A percentile compares a stretch with the other conserved stretches of the same genome.
phyloP scores from a whole-genome alignment of 2,329 filamentous ascomycete genomes.

The Chaetoscypha palmicola region DNA sequence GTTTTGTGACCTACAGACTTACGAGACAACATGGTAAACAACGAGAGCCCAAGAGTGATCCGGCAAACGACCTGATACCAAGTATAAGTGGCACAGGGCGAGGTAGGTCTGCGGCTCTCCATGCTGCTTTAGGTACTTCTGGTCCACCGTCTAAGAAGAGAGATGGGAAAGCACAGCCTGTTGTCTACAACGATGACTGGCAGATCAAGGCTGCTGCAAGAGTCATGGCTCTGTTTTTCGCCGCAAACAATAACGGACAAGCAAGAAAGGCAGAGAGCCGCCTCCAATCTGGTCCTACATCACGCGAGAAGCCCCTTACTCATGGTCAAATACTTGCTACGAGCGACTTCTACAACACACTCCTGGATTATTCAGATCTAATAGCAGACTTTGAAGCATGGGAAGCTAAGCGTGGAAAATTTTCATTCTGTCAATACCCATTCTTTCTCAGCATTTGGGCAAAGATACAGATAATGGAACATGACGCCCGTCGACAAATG shows the following conservation, averaged over 20 bases:
- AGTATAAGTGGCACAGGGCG: conserved; percentile 60
- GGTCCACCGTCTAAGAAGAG: conserved; percentile 45
- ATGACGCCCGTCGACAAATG: conserved; percentile 86
- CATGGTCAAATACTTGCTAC: conserved; percentile 67
- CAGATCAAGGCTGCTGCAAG: conserved; percentile 75
- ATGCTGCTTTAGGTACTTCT: conserved; percentile 62
- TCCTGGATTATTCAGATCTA: conserved; percentile 81
- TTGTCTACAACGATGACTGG: conserved; percentile 77
- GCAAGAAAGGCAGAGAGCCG: conserved; percentile 33
- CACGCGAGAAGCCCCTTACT: conserved; percentile 37
- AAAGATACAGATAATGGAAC: conserved; percentile 83
- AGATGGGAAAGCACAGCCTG: conserved; percentile 48
- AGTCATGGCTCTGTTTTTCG: conserved; percentile 73
- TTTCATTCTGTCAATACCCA: conserved; percentile 87
- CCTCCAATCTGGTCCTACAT: conserved; percentile 31
- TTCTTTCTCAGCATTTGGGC: conserved; percentile 88
- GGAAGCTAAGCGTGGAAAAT: conserved; percentile 68
- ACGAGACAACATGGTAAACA: conserved; percentile 63
- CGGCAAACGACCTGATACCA: conserved; percentile 63
- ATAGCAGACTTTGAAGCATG: conserved; percentile 81
- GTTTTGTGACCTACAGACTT: conserved; percentile 76
- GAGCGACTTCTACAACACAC: conserved; percentile 79
- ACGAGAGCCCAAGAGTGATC: conserved; percentile 51
- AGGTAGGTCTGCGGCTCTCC: conserved; percentile 56
- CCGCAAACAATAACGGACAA: conserved; percentile 61